phyloP scores from a whole-genome alignment of 2,329 filamentous ascomycete genomes.

The Neonectria hederae region DNA sequence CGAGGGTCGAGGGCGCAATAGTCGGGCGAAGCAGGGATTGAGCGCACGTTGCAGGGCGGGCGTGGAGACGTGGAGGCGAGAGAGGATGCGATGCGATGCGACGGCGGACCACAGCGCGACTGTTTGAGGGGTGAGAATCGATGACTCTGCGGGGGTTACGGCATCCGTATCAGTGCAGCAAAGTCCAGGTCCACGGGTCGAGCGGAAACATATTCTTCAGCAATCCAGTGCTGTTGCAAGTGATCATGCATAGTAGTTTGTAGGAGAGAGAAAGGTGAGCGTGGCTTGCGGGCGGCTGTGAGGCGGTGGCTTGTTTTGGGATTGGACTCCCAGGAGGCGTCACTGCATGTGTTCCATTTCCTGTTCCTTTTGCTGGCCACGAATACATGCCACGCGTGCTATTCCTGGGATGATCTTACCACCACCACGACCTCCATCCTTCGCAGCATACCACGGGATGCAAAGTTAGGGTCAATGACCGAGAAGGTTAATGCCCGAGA shows the following conservation, averaged over 20 bases:
- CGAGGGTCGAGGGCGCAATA: conserved; percentile 36
- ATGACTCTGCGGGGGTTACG: not conserved
- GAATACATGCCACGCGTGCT: not conserved
- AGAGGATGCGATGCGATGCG: not conserved
- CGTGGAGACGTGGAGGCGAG: conserved; percentile 2
- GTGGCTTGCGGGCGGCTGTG: not conserved
- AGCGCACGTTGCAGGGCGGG: conserved; percentile 35
- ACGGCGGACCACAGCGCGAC: not conserved
- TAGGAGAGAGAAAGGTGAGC: not conserved
- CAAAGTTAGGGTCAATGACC: not conserved
- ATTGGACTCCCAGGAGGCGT: not conserved
- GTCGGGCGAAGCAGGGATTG: conserved; percentile 37
- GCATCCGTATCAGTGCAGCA: too few species aligned
- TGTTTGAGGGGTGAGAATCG: not conserved
- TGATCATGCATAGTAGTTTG: not conserved
- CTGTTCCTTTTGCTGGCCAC: not conserved
- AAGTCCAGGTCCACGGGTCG: not conserved
- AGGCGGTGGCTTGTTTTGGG: not conserved
- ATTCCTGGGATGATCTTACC: not conserved
- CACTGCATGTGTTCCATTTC: not conserved
- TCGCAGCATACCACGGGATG: not conserved
- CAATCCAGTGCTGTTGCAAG: not conserved
- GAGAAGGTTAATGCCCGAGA: not conserved
- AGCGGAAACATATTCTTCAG: not conserved
- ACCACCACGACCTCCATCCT: not conserved